Base-by-base conservation (phyloP, 768 basidiomycete species). In the Polyporus arcularius region DNA sequence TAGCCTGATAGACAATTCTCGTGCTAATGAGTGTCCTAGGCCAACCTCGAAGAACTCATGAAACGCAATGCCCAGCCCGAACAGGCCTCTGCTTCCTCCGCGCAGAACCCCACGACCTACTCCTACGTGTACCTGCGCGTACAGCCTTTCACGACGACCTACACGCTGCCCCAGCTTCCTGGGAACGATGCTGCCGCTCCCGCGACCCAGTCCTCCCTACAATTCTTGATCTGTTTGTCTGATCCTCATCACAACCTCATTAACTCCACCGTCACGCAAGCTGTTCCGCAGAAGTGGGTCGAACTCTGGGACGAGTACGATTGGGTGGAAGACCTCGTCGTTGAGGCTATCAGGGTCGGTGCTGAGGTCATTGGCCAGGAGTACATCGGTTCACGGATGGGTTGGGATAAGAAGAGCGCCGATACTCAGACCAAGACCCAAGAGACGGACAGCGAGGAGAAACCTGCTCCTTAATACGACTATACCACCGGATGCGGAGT, bases 281-380 rank as follows among this genome's bases (percentile, higher is more conserved):
- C 85, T 5, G 80, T 96, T 21, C 94, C 96, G 0, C 79, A 77
- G n/a, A 77, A 82, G 52, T 99, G 97, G 97, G 72, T 98, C 57
- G 85, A 86, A 4, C 78, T 94, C 46, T 96, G 94, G 88, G 96
- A 97, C 69, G 82, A 88, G 64, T 90, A 94, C 71, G 89, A 92
- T 46, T 96, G 97, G 97, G 95, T 98, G 12, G 97, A 99, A 74
- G 96, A 99, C 70, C 73, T 90, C 41, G 83, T 98, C 62, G 96
- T 95, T 4, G 96, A 98, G 68, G 84, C 86, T 0, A 75, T 99
- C 59, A 79, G 92, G 57, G 79, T 93, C 14, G 92, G 89, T 8
- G 85, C 96, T 31, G 96, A 98, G 76, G 85, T 95, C 16, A 78
- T 98, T 61, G 94, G 94, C 2, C 95, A 98, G 74, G 93, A 96